These are phyloP conservation scores for Geotrichum fermentans DNA, from an alignment of 1,139 yeast species.

Conservation along the genomic window DNA sequence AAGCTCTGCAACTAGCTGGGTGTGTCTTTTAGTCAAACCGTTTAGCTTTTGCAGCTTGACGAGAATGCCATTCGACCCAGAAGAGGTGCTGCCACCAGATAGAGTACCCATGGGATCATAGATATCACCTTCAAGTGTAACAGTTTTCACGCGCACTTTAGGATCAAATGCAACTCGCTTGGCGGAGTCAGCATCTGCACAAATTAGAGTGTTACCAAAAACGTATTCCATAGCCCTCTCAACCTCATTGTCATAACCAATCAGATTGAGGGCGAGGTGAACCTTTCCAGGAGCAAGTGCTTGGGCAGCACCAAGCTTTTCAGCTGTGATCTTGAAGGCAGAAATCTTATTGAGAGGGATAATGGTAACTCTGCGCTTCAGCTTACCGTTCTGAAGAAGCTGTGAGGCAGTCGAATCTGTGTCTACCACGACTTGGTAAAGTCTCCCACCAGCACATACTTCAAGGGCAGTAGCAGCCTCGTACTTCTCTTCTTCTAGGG, in stretches of 20 bases:
- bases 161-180: slow-evolving; percentile 84
- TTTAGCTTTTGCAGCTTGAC: slow-evolving; percentile 67
- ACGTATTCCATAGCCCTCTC: slow-evolving; percentile 83
- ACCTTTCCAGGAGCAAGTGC: slow-evolving; percentile 74
- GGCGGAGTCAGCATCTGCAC: slow-evolving; percentile 84
- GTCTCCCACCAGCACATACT: slow-evolving; percentile 88
- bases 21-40: slow-evolving; percentile 43
- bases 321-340: slow-evolving; percentile 42
- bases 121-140: slow-evolving; percentile 87
- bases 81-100: slow-evolving; percentile 80
- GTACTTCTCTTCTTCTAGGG: slow-evolving; percentile 52
- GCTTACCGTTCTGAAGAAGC: slow-evolving; percentile 69
- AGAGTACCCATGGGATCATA: slow-evolving; percentile 95
- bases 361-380: slow-evolving; percentile 80
- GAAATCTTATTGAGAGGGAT: slow-evolving; percentile 86
- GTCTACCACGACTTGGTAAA: slow-evolving; percentile 89
- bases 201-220: slow-evolving; percentile 81
- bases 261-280: slow-evolving; percentile 75
- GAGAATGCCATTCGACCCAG: slow-evolving; percentile 51
- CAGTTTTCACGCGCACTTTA: slow-evolving; percentile 72
- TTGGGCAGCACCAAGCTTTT: slow-evolving; percentile 50
- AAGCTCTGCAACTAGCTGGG: slow-evolving; percentile 42
- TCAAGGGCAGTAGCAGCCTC: slow-evolving; percentile 80
- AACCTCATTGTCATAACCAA: slow-evolving; percentile 69
- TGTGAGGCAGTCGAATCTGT: slow-evolving; percentile 79